Evolutionary conservation across 2,329 filamentous ascomycete species (phyloP).

Genomic region (Boeremia lycopersici): DNA sequence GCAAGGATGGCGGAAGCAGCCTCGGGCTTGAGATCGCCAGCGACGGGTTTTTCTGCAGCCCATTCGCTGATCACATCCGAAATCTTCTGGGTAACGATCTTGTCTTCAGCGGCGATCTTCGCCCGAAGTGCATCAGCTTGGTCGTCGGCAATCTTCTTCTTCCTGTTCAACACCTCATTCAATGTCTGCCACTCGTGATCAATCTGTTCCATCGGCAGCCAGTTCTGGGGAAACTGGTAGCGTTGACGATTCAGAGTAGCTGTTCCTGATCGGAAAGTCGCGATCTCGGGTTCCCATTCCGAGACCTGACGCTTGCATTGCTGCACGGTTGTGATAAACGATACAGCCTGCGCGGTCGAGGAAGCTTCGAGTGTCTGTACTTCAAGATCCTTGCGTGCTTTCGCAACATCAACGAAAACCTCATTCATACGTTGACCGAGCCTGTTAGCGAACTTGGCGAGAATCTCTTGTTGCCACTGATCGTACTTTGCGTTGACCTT

Average conservation of each 20-base stretch:
- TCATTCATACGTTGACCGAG: conserved; percentile 91
- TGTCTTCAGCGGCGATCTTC: conserved; percentile 94
- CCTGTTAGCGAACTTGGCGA: conserved; percentile 88
- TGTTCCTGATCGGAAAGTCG: conserved; percentile 94
- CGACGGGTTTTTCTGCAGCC: conserved; percentile 97
- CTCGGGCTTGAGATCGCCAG: conserved; percentile 88
- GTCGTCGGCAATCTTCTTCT: conserved; percentile 93
- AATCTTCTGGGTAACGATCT: conserved; percentile 87
- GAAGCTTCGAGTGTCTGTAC: conserved; percentile 89
- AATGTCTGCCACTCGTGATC: conserved; percentile 94
- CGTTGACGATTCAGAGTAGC: conserved; percentile 88
- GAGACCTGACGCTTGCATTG: conserved; percentile 94
- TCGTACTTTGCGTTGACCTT: conserved; percentile 99
- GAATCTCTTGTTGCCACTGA: conserved; percentile 98
- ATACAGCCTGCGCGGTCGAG: conserved; percentile 94
- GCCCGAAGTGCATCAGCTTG: conserved; percentile 93
- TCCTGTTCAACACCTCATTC: conserved; percentile 88
- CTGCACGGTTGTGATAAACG: conserved; percentile 98
- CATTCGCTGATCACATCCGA: conserved; percentile 82
- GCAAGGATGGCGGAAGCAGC: conserved; percentile 82
- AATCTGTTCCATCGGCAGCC: conserved; percentile 95
- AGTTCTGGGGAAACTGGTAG: conserved; percentile 91
- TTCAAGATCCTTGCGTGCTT: conserved; percentile 88
- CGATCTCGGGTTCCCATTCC: conserved; percentile 92
- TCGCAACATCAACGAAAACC: conserved; percentile 88